phyloP scores from a whole-genome alignment of 2,329 filamentous ascomycete species.

The Diaporthe vexans region DNA sequence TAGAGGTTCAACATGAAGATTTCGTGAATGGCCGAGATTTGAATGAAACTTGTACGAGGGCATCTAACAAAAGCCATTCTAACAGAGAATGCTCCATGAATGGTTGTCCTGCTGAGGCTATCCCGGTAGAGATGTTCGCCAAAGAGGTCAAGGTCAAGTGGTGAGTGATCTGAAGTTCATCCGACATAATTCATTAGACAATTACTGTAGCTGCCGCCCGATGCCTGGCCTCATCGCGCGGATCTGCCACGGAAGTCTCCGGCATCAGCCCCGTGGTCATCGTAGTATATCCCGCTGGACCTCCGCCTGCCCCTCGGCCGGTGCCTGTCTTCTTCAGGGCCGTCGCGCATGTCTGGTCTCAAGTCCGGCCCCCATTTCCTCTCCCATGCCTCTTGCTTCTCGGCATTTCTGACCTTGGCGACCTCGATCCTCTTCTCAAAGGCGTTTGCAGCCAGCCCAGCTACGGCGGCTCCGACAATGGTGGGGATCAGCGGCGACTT shows the following conservation, averaged over 20 bases:
- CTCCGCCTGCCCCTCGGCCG: not conserved
- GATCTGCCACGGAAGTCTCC: slow-evolving; percentile 1
- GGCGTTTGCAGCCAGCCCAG: slow-evolving; percentile 67
- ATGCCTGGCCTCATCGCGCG: not conserved
- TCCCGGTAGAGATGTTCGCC: not conserved
- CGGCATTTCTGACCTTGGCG: slow-evolving; percentile 51
- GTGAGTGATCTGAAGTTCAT: not conserved
- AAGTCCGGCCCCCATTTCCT: slow-evolving; percentile 46
- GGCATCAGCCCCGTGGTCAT: not conserved
- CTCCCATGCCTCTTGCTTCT: slow-evolving; percentile 53
- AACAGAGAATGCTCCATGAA: not conserved
- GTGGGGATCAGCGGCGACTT: slow-evolving; percentile 61
- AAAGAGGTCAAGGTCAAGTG: not conserved
- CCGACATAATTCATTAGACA: not conserved
- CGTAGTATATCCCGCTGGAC: slow-evolving; percentile 1
- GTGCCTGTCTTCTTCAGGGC: not conserved
- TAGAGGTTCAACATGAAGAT: too few relatives aligned
- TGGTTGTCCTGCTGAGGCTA: not conserved
- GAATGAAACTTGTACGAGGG: not conserved
- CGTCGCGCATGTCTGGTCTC: slow-evolving; percentile 12
- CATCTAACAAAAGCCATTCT: not conserved
- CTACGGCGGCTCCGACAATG: slow-evolving; percentile 67
- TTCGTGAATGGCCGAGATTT: too few relatives aligned
- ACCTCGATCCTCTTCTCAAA: slow-evolving; percentile 60
- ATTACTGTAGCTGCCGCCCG: not conserved